phyloP scores from a whole-genome alignment of 345 rosid genomes.

The Lumnitzera littorea region DNA sequence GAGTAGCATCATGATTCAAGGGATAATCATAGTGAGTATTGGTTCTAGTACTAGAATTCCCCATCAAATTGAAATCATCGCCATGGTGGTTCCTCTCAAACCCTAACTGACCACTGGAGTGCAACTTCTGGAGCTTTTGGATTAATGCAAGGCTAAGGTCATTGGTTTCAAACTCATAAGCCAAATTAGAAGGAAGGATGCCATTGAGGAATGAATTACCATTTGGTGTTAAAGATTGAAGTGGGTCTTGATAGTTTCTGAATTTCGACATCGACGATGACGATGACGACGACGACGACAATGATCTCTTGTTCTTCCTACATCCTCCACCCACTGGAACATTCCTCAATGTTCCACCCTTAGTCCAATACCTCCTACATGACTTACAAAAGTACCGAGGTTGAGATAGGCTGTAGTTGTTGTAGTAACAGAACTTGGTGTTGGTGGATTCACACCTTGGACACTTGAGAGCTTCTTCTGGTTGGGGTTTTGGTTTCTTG shows the following conservation, averaged over 20 bases:
- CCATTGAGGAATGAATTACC: no score
- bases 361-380: constrained; percentile 97
- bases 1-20: background rate
- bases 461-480: constrained; percentile 74
- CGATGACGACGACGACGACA: background rate
- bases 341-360: constrained; percentile 91
- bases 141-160: constrained; percentile 1
- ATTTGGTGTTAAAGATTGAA: background rate
- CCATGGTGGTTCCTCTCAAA: no score
- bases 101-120: background rate
- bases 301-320: constrained; percentile 87
- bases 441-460: constrained; percentile 92
- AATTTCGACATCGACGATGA: background rate
- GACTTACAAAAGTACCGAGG: constrained; percentile 97
- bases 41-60: no score
- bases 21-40: background rate
- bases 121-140: constrained; percentile 3
- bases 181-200: no score
- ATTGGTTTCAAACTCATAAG: no score
- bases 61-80: no score
- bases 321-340: constrained; percentile 98
- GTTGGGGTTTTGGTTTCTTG: constrained; percentile 63
- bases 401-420: constrained; percentile 95
- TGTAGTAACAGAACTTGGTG: constrained; percentile 97
- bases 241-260: constrained; percentile 2